phyloP scores from a whole-genome alignment of 176 grass and related monocot genomes.

The Puccinellia tenuiflora region DNA sequence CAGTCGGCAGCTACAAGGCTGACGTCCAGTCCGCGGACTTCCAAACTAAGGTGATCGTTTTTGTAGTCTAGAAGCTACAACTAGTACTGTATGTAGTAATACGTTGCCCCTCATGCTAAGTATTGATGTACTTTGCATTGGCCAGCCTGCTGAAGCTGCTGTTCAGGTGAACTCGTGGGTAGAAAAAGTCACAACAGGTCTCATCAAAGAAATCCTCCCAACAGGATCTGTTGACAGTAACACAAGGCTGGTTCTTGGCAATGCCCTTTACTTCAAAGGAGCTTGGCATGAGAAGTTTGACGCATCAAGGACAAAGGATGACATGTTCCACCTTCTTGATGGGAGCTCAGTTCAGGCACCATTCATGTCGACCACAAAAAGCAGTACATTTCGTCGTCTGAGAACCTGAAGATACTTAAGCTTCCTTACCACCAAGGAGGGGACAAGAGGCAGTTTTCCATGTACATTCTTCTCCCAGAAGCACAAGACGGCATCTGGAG shows the following conservation, averaged over 20 bases:
- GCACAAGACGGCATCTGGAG: slow-evolving; percentile 40
- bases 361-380: slow-evolving; percentile 49
- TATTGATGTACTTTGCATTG: not conserved
- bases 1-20: slow-evolving; percentile 39
- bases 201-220: slow-evolving; percentile 58
- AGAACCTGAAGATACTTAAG: slow-evolving; percentile 51
- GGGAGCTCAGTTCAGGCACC: slow-evolving; percentile 34
- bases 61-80: not conserved
- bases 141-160: slow-evolving; percentile 41
- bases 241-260: slow-evolving; percentile 57
- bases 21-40: slow-evolving; percentile 50
- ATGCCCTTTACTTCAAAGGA: slow-evolving; percentile 74
- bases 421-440: slow-evolving; percentile 58
- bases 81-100: not conserved
- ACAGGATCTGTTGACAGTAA: slow-evolving; percentile 30
- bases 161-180: slow-evolving; percentile 70
- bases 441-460: slow-evolving; percentile 64
- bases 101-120: not conserved
- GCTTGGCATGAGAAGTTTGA: slow-evolving; percentile 63
- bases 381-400: slow-evolving; percentile 33
- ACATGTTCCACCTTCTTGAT: slow-evolving; percentile 48
- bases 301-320: slow-evolving; percentile 35
- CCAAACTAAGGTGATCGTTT: slow-evolving; percentile 18
- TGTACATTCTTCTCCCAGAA: slow-evolving; percentile 69
- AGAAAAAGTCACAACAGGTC: slow-evolving; percentile 43